Evolutionary conservation across 371 early-diverging fungal species (phyloP), one percentile per base, ranked within the genome.

Genomic region (Actinomortierella wolfii): DNA sequence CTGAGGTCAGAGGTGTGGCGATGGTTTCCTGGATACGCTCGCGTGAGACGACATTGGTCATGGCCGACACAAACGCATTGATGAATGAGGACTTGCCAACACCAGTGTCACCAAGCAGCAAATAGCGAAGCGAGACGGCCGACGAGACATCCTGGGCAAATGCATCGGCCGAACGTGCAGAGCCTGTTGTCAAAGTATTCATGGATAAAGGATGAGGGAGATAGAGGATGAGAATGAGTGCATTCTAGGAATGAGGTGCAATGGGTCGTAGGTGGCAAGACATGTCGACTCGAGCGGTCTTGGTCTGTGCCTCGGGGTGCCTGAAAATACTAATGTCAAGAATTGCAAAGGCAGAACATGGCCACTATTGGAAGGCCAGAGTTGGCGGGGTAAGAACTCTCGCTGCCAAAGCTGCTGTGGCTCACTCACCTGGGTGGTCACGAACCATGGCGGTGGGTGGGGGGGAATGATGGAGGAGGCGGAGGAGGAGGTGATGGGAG

Each of bases 51-150:
- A 68, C 54, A 24, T 54, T 51, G 24, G 56, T n/a, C 24, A 69
- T 56, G 23, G 64, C 49, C 7, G 41, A 29, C 24, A 52, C 51
- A 54, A 69, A 69, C 1, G 64, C 54, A 49, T 43, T 43, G 34
- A 70, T 28, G 41, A 70, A 70, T 21, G 57, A n/a, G 43, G 50
- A 40, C 63, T 69, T 69, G 54, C 60, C 60, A 8, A 69, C 69
- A 15, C 69, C 69, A 8, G 59, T 54, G 23, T 69, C 69, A 15
- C 68, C 68, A 7, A 68, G 56, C 20, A 68, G 63, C 21, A 68
- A 23, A 42, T 62, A 62, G 23, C 68, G 63, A 17, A 68, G 56
- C 11, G 68, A 54, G 1, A 57, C 61, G 1, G 67, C 52, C 6
- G 67, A 60, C 4, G 68, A 54, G 1, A 57, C 61, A 2, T 60